Evolutionary conservation across 2,329 filamentous ascomycete species (phyloP), one percentile per base, ranked within the genome.

Genomic region (Raffaelea albimanens): DNA sequence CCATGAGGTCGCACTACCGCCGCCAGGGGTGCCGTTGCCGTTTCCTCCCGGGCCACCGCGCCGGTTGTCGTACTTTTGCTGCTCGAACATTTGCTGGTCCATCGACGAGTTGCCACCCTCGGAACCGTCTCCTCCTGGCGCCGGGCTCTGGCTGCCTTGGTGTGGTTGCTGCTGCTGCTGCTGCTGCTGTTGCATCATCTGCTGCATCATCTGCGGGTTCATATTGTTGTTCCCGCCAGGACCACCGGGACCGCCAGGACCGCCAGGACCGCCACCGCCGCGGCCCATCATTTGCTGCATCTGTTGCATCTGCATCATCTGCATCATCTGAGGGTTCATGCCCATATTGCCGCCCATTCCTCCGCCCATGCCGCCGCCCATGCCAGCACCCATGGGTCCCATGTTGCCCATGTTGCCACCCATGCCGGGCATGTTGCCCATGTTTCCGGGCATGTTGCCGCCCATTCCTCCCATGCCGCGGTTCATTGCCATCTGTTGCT

Each of bases 401-500:
- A 47, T 48, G 2, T 31, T 22, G 1, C 38, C 38, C 46, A 50
- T 49, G 16, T 22, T 34, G 19, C 20, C 14, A 10, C 36, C 38
- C 39, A 43, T 46, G 16, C 14, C n/a, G 7, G 41, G 43, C 22
- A 44, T 40, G 10, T 18, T 22, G 2, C 45, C 45, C 40, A 44
- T 48, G 10, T n/a, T 23, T 16, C 41, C 41, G 8, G n/a, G 9
- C 31, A 9, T 16, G 10, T 10, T 38, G n/a, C 23, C 18, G 7
- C 45, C 45, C 40, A 44, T 48, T 4, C 14, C 22, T 19, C 68
- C 71, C 69, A 84, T 82, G 61, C 80, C 69, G 57, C 83, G 71
- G 74, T 80, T 89, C 82, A 91, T 91, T 43, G 83, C 84, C 78
- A 94, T 87, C 62, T 93, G 85, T 59, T 91, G 87, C 66, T 95